A percentile compares a stretch with the other conserved stretches of the same genome.
phyloP scores from a whole-genome alignment of 805 yeast species.

The Wickerhamomyces rabaulensis region DNA sequence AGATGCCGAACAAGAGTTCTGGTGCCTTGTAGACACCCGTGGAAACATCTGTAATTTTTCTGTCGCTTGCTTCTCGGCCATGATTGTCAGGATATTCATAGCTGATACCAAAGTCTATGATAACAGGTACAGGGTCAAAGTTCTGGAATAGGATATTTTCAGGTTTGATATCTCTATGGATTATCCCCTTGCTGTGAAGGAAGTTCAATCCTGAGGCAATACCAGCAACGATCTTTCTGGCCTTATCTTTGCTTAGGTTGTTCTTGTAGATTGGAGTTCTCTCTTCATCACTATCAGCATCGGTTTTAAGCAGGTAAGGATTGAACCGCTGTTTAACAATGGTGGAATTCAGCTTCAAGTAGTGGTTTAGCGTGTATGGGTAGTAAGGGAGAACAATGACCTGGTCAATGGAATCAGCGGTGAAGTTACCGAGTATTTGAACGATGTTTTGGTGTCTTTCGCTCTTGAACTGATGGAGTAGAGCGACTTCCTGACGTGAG shows the following conservation, averaged over 20 bases:
- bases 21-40: conserved; percentile 72
- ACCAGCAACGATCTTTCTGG: conserved; percentile 30
- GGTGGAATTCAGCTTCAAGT: conserved; percentile 29
- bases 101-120: conserved; percentile 39
- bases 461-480: conserved; percentile 25
- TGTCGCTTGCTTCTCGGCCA: conserved; percentile 45
- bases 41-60: conserved; percentile 49
- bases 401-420: conserved; percentile 27
- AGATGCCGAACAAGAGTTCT: conserved; percentile 59
- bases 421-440: conserved; percentile 11
- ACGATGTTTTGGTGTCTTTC: conserved; percentile 3
- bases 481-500: conserved; percentile 38
- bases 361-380: conserved; percentile 29
- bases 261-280: conserved; percentile 6
- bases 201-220: conserved; percentile 46
- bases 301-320: conserved; percentile 24
- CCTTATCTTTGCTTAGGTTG: conserved; percentile 10
- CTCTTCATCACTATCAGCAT: conserved; percentile 9
- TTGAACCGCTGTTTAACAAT: conserved; percentile 25
- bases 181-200: conserved; percentile 68
- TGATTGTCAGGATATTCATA: conserved; percentile 45
- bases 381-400: conserved; percentile 39
- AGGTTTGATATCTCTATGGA: conserved; percentile 91
- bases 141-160: conserved; percentile 59
- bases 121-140: conserved; percentile 25